Evolutionary conservation across 176 grass and related monocot species (phyloP).

Genomic region (Eremochloa ophiuroides): DNA sequence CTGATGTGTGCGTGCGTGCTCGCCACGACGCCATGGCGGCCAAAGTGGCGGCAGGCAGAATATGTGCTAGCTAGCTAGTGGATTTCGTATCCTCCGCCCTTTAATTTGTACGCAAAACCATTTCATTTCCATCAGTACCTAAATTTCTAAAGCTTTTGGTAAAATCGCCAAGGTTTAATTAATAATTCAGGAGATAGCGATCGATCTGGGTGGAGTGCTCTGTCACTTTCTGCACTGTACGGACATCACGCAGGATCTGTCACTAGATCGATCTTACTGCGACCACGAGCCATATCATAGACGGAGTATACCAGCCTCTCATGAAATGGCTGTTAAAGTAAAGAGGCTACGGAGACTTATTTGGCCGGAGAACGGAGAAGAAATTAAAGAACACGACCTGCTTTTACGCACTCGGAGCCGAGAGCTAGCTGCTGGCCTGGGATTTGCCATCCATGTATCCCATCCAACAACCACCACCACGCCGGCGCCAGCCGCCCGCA

Average conservation of each 20-base stretch:
- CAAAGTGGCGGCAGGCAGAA: conserved; percentile 10
- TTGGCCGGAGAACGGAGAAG: not conserved
- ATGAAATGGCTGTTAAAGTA: not conserved
- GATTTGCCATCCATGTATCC: no score
- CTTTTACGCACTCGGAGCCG: not conserved
- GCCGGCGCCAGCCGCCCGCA: no score
- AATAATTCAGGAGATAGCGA: no score
- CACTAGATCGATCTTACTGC: not conserved
- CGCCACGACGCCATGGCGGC: conserved; percentile 9
- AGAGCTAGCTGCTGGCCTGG: no score
- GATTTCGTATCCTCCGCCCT: not conserved
- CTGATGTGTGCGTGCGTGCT: not conserved
- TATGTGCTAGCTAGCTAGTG: not conserved
- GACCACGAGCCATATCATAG: not conserved
- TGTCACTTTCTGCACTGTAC: not conserved
- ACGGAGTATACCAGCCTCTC: not conserved
- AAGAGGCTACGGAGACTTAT: not conserved
- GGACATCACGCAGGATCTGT: not conserved
- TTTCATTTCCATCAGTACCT: not conserved
- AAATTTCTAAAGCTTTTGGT: not conserved
- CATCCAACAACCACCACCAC: no score
- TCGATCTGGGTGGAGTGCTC: not conserved
- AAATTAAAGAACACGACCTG: not conserved
- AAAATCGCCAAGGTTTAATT: not conserved
- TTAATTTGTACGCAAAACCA: not conserved